Evolutionary conservation across 1,284 basidiomycete genomes (phyloP), one percentile per base, ranked within the genome.

Genomic region (Trametes pubescens): DNA sequence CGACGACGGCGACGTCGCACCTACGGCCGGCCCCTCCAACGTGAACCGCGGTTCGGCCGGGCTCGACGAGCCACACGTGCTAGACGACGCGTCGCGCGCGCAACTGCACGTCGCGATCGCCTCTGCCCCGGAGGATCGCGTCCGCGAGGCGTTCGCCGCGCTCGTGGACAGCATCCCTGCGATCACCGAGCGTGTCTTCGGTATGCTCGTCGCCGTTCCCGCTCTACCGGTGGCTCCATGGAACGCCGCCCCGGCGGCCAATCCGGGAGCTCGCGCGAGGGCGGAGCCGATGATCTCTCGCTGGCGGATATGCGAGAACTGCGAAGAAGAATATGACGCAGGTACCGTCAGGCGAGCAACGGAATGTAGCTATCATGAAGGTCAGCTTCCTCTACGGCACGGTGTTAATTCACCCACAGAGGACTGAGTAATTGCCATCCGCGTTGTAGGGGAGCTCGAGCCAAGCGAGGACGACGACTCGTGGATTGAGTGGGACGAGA

Each of bases 401-500:
- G 29, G 29, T 32, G 29, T 8, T 8, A 8, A 32, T 32, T 8
- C 3, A 3, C 4, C 3, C 3, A 32, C 29, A 32, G 8, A 32
- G 29, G 32, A 18, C 38, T 35, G 35, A 26, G 18, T 29, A 29
- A 44, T 22, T 10, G 18, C 10, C 38, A 22, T 8, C 2, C 29
- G 16, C 6, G 1, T 4, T 4, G 8, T 54, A 83, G 82, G 80
- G 16, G 75, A 79, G 29, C 70, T 84, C 40, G 74, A 79, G 62
- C 75, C 74, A 13, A 69, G 29, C 29, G 29, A 32, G 29, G 29
- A 81, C 53, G 74, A 82, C 46, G 74, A 74, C 5, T 68, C 65
- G 8, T 83, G 82, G 61, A 72, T 64, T 8, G 83, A 84, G 65
- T 81, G 80, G 77, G 83, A 85, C 64, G 81, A 83, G 64, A 69